Base-by-base conservation (phyloP, 805 yeast genomes). In the Kluyveromyces lactis region DNA sequence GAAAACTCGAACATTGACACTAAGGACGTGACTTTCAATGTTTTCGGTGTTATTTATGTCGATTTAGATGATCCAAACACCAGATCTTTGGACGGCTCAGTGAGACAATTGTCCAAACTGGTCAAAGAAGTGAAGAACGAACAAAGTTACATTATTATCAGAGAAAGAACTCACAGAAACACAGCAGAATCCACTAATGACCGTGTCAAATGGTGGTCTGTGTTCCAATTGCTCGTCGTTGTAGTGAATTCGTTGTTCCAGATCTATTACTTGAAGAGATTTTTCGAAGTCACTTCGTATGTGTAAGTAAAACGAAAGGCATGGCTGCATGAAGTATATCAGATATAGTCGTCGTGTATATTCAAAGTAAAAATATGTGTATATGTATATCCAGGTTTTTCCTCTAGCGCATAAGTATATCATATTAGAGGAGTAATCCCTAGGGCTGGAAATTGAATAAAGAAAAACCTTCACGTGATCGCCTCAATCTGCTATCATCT, bases 171-270 rank as follows among this genome's bases (percentile, higher is more conserved):
- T 12, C 98, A 90, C 64, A 83, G 98, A 75, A 92, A 90, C 67
- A 90, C 98, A 8, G 97, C 98, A 4, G 98, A 90, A 67, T 84
- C 95, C 18, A 90, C 98, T 33, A 90, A 90, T 64, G 81, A 92
- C 40, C 79, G 98, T 55, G 97, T 90, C 49, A 90, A 90, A 65
- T 92, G 95, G 86, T 90, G 98, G 98, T 85, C 95, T 19, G 72
- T 86, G 24, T 82, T 89, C 72, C 98, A 90, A 69, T 69, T 92
- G 47, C 53, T 79, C 38, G 89, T 92, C 41, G 97, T 90, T 33
- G 82, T 81, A 13, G 75, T 73, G 45, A 92, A 87, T 69, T 85
- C 95, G 19, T 51, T 89, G 41, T 92, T 92, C 77, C 98, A 90
- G 67, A 87, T 90, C 46, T 83, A 84, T 66, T 90, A 89, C 68